phyloP scores from a whole-genome alignment of 129 eudicot genomes.

The Heracleum sosnowskyi region DNA sequence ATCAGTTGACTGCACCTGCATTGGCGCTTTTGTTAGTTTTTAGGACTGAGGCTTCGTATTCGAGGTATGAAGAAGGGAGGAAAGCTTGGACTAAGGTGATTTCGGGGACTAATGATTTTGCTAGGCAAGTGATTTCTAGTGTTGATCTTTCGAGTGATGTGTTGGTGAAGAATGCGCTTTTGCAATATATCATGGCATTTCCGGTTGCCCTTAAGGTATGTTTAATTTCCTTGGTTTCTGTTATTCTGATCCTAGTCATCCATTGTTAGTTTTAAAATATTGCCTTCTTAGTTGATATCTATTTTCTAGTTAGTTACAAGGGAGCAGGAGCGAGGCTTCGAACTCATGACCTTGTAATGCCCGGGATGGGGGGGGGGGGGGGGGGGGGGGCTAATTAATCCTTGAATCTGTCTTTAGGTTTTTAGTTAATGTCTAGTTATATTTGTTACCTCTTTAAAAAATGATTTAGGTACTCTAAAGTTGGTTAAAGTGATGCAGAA shows the following conservation, averaged over 20 bases:
- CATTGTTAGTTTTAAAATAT: background rate
- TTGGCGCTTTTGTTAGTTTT: conserved; percentile 93
- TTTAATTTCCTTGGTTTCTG: background rate
- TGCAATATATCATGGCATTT: conserved; percentile 84
- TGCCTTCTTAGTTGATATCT: background rate
- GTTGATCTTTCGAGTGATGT: conserved; percentile 48
- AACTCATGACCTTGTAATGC: background rate
- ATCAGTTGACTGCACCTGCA: conserved; percentile 93
- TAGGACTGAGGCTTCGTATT: conserved; percentile 95
- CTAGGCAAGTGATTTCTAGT: conserved; percentile 73
- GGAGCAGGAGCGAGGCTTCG: background rate
- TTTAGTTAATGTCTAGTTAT: background rate
- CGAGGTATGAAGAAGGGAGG: conserved; percentile 93
- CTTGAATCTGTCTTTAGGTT: background rate
- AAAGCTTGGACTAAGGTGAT: conserved; percentile 87
- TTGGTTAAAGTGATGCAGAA: background rate
- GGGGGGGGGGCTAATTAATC: background rate
- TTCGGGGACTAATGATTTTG: conserved; percentile 76
- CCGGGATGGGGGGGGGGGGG: background rate
- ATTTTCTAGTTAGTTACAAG: background rate
- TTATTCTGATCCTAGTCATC: background rate
- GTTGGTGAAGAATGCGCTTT: conserved; percentile 53
- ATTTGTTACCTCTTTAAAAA: background rate
- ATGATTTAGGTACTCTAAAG: background rate
- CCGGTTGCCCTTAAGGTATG: conserved; percentile 93